phyloP scores from a whole-genome alignment of 208 protist species.

The Wallacemonas rigidus region DNA sequence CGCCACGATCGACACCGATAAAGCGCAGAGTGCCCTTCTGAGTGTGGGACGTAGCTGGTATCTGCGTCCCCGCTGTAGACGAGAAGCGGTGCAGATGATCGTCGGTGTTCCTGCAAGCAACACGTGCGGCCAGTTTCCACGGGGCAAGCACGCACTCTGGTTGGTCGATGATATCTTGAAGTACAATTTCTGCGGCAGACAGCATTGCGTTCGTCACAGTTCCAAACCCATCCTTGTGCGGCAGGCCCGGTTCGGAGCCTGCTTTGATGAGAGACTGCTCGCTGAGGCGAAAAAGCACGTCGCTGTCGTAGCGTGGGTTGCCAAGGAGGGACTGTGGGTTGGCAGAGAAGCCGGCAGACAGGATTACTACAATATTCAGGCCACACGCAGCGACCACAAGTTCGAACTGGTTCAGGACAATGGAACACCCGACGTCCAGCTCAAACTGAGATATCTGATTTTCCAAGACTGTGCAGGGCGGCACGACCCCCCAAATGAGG shows the following conservation, averaged over 20 bases:
- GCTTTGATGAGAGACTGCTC: constrained; percentile 34
- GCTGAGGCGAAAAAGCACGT: constrained; percentile 50
- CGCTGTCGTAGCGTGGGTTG: constrained; percentile 31
- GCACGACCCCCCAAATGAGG: constrained; percentile 69
- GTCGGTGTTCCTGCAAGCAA: constrained; percentile 55
- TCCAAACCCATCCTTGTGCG: too few species aligned
- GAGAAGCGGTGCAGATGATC: background rate
- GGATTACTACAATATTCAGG: constrained; percentile 65
- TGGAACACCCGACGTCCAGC: constrained; percentile 73
- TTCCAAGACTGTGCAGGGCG: constrained; percentile 51
- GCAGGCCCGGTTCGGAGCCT: too few species aligned
- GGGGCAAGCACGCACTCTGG: constrained; percentile 36
- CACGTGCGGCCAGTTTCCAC: constrained; percentile 49
- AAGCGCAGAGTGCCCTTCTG: constrained; percentile 30
- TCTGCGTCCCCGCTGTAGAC: background rate
- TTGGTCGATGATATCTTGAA: constrained; percentile 41
- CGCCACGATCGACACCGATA: constrained; percentile 54
- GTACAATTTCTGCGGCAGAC: constrained; percentile 22
- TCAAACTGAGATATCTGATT: constrained; percentile 54
- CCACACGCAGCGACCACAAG: constrained; percentile 63
- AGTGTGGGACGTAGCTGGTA: constrained; percentile 21
- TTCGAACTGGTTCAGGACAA: constrained; percentile 54
- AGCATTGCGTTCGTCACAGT: too few species aligned
- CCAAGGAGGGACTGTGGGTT: constrained; percentile 62
- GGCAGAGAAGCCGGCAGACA: constrained; percentile 40